These are phyloP conservation scores for Fusarium sp. DNA, from an alignment of 2,329 filamentous ascomycete genomes.

Conservation along the genomic window DNA sequence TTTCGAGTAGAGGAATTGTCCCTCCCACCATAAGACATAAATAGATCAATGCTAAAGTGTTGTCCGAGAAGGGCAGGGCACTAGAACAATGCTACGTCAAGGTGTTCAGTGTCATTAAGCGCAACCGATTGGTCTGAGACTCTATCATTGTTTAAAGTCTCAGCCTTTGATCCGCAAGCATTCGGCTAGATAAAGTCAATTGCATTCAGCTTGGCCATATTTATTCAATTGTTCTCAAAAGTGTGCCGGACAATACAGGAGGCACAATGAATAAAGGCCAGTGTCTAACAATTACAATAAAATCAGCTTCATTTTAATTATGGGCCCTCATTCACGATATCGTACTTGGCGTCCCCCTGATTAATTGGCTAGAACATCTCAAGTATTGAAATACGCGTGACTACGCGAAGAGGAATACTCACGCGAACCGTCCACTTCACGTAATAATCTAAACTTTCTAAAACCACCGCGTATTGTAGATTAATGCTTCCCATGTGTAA, in stretches of 20 bases:
- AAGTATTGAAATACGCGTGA: neutral
- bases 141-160: neutral
- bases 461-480: neutral
- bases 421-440: neutral
- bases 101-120: conserved; percentile 19
- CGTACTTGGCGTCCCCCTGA: neutral
- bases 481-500: neutral
- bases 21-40: neutral
- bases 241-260: neutral
- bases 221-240: no score
- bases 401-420: neutral
- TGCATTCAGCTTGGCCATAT: neutral
- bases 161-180: conserved; percentile 5
- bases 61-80: neutral
- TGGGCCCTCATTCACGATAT: neutral
- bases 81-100: conserved; percentile 1
- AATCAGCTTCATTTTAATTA: conserved; percentile 32
- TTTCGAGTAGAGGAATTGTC: neutral
- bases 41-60: neutral
- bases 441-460: neutral
- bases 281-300: conserved; percentile 12
- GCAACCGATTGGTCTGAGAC: conserved; percentile 13
- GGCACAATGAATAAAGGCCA: neutral
- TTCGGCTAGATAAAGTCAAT: neutral
- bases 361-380: neutral